Evolutionary conservation across 2,329 filamentous ascomycete genomes (phyloP).

Genomic region (Venturia pyrina): DNA sequence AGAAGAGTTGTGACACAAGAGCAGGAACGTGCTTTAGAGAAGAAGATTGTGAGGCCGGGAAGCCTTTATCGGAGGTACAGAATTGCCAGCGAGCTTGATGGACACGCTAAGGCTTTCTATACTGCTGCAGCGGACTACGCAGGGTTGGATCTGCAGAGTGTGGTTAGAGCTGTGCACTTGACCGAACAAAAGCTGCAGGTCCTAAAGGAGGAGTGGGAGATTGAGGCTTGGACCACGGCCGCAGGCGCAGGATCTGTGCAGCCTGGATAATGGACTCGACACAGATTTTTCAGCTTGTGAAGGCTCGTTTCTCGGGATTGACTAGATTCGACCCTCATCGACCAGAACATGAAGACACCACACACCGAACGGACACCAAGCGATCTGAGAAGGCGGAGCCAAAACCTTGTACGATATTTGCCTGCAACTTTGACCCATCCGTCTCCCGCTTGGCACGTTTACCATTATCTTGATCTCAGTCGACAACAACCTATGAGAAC

Average conservation of each 20-base stretch:
- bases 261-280: not conserved
- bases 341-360: too few species aligned
- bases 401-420: too few species aligned
- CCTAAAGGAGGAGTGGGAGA: slow-evolving; percentile 28
- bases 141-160: slow-evolving; percentile 36
- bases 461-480: too few species aligned
- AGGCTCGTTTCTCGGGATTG: too few species aligned
- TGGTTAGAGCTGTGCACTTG: slow-evolving; percentile 41
- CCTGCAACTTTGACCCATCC: too few species aligned
- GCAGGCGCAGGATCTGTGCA: not conserved
- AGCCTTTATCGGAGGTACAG: slow-evolving; percentile 41
- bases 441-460: too few species aligned
- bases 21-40: slow-evolving; percentile 20
- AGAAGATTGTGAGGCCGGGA: slow-evolving; percentile 32
- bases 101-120: slow-evolving; percentile 38
- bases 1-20: slow-evolving; percentile 23
- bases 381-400: too few species aligned
- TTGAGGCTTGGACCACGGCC: not conserved
- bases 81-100: slow-evolving; percentile 36
- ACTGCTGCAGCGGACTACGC: slow-evolving; percentile 39
- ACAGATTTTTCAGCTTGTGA: too few species aligned
- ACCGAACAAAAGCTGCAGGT: slow-evolving; percentile 31
- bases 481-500: too few species aligned
- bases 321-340: too few species aligned
- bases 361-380: too few species aligned